These are phyloP conservation scores for Dactylonectria estremocensis DNA, from an alignment of 2,329 filamentous ascomycete genomes.

Conservation along the genomic window DNA sequence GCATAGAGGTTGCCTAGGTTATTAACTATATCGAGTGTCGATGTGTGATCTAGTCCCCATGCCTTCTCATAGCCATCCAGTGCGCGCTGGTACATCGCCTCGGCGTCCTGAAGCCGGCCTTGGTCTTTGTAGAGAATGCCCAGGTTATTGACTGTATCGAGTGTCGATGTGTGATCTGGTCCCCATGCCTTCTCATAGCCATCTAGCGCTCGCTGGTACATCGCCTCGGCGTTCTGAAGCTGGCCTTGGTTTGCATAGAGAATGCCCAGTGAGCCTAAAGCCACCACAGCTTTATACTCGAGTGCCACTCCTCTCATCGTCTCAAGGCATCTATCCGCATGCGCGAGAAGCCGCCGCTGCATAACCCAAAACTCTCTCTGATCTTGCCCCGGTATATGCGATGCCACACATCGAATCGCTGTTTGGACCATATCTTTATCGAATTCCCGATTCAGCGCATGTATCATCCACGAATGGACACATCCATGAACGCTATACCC, in stretches of 20 bases:
- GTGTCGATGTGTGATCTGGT: neutral
- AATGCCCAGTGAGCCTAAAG: constrained; percentile 38
- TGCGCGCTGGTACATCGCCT: constrained; percentile 50
- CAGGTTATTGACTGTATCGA: constrained; percentile 31
- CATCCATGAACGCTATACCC: constrained; percentile 54
- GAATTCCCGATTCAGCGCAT: constrained; percentile 44
- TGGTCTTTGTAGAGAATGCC: constrained; percentile 48
- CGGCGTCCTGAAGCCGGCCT: constrained; percentile 45
- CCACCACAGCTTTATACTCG: neutral
- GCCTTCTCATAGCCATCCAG: constrained; percentile 46
- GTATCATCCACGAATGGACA: constrained; percentile 52
- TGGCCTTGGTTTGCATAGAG: constrained; percentile 49
- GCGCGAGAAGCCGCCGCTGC: constrained; percentile 40
- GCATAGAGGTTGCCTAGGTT: constrained; percentile 48
- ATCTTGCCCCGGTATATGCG: constrained; percentile 25
- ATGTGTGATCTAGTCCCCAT: neutral
- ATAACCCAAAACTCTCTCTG: constrained; percentile 30
- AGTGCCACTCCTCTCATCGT: constrained; percentile 14
- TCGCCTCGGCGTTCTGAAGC: constrained; percentile 46
- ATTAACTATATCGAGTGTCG: neutral
- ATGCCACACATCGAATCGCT: constrained; percentile 31
- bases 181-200: constrained; percentile 39
- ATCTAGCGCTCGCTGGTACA: constrained; percentile 50
- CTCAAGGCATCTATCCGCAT: constrained; percentile 37
- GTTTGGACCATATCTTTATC: constrained; percentile 7